Percentiles rank a stretch among this genome's conserved stretches.
phyloP scores from a whole-genome alignment of 192 early-diverging fungal species.

The Chytriomyces confervae region DNA sequence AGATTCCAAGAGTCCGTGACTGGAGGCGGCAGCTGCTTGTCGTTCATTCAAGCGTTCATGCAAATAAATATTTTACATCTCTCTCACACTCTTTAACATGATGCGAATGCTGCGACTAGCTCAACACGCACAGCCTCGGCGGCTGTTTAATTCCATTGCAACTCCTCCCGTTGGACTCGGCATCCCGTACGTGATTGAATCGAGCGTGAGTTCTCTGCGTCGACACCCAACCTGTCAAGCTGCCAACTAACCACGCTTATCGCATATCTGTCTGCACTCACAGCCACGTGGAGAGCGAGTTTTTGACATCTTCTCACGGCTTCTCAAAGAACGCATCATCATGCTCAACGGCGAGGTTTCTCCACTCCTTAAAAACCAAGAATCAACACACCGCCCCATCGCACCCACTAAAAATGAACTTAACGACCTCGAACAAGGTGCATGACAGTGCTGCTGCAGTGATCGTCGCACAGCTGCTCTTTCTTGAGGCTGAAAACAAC shows the following conservation, averaged over 20 bases:
- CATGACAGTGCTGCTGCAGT: slow-evolving; percentile 84
- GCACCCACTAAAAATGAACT: neutral
- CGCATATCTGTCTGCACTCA: neutral
- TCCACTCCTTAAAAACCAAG: neutral
- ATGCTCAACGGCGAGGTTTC: slow-evolving; percentile 88
- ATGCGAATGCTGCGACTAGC: too few relatives aligned
- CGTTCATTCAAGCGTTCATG: too few relatives aligned
- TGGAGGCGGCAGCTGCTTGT: too few relatives aligned
- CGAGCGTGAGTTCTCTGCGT: slow-evolving; percentile 34
- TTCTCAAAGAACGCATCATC: slow-evolving; percentile 95
- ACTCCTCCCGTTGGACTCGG: slow-evolving; percentile 27
- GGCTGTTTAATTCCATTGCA: too few relatives aligned
- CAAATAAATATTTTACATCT: too few relatives aligned
- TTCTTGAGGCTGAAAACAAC: slow-evolving; percentile 89
- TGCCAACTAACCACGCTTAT: neutral
- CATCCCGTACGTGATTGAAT: slow-evolving; percentile 62
- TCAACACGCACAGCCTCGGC: too few relatives aligned
- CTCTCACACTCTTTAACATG: too few relatives aligned
- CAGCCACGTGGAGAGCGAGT: slow-evolving; percentile 79
- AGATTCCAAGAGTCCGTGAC: too few relatives aligned
- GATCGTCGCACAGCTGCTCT: slow-evolving; percentile 88
- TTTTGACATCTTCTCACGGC: slow-evolving; percentile 96
- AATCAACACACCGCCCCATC: neutral
- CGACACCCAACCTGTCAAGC: neutral
- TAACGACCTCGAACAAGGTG: slow-evolving; percentile 41